Percentiles rank a stretch among this genome's conserved stretches.
Conservation (phyloP, 2,329 filamentous ascomycete species). For the Botrytis medusae region DNA sequence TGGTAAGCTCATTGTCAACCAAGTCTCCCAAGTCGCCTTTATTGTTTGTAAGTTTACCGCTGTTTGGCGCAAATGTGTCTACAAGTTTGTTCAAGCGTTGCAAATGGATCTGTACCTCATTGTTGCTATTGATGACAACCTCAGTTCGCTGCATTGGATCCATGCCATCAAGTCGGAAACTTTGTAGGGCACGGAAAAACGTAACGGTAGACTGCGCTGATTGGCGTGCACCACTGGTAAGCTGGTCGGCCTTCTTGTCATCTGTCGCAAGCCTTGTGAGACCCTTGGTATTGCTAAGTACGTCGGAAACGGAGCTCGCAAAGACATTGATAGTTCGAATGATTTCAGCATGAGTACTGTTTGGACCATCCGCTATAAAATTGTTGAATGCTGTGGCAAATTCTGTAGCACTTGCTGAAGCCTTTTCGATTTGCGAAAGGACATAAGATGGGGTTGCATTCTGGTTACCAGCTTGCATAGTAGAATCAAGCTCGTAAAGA, state of each 20-base stretch:
- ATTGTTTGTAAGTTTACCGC: conserved; percentile 72
- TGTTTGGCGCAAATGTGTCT: conserved; percentile 86
- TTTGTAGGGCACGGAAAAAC: conserved; percentile 93
- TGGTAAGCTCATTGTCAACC: conserved; percentile 86
- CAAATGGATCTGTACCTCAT: conserved; percentile 90
- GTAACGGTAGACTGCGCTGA: conserved; percentile 85
- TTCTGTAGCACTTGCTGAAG: conserved; percentile 89
- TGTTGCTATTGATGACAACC: conserved; percentile 95
- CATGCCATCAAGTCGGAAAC: conserved; percentile 87
- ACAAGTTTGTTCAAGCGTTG: conserved; percentile 92
- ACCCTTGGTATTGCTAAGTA: conserved; percentile 95
- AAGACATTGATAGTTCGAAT: conserved; percentile 93
- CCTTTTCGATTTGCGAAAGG: conserved; percentile 95
- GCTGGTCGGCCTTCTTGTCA: conserved; percentile 87
- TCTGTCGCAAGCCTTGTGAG: conserved; percentile 89
- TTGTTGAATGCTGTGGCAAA: conserved; percentile 98
- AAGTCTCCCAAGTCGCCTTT: conserved; percentile 89
- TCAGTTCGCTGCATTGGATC: conserved; percentile 92
- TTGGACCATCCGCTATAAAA: conserved; percentile 94
- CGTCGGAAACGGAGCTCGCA: conserved; percentile 85
- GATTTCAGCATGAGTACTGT: conserved; percentile 83
- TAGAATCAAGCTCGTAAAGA: conserved; percentile 93
- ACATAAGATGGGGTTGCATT: conserved; percentile 95
- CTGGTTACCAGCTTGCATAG: conserved; percentile 98
- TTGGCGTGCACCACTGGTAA: conserved; percentile 78